Percentiles rank a stretch among this genome's conserved stretches.
phyloP scores from a whole-genome alignment of 345 rosid genomes.

The Dipteronia sinensis region DNA sequence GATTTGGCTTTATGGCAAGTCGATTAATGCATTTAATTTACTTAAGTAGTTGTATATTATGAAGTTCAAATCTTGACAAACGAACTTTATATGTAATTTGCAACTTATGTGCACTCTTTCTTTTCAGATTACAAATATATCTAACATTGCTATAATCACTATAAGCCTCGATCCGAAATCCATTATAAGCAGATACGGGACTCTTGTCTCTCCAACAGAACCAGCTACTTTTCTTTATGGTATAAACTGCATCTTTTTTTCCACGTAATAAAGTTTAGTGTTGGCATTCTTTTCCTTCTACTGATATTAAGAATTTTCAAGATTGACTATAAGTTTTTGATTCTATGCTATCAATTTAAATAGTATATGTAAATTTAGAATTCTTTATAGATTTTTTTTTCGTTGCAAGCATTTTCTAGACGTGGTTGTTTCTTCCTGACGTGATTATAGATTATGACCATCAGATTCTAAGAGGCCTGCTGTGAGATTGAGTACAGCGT shows the following conservation, averaged over 20 bases:
- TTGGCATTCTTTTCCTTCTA: not conserved
- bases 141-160: constrained; percentile 57
- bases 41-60: not conserved
- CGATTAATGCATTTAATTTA: not conserved
- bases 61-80: not conserved
- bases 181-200: constrained; percentile 73
- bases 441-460: constrained; percentile 24
- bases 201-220: constrained; percentile 68
- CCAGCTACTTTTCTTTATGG: constrained; percentile 88
- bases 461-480: constrained; percentile 84
- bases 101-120: constrained; percentile 15
- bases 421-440: constrained; percentile 1
- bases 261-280: not conserved
- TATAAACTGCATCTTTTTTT: constrained; percentile 22
- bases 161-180: constrained; percentile 47
- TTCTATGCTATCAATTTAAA: not conserved
- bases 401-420: constrained; percentile 3
- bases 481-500: constrained; percentile 71
- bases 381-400: not conserved
- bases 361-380: not conserved
- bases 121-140: constrained; percentile 64
- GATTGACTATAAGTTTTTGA: constrained; percentile 4
- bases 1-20: constrained; percentile 79
- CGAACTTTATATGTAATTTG: not conserved
- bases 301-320: not conserved